Evolutionary conservation across 2,329 filamentous ascomycete genomes (phyloP).

Genomic region (Pseudophaeomoniella oleicola): DNA sequence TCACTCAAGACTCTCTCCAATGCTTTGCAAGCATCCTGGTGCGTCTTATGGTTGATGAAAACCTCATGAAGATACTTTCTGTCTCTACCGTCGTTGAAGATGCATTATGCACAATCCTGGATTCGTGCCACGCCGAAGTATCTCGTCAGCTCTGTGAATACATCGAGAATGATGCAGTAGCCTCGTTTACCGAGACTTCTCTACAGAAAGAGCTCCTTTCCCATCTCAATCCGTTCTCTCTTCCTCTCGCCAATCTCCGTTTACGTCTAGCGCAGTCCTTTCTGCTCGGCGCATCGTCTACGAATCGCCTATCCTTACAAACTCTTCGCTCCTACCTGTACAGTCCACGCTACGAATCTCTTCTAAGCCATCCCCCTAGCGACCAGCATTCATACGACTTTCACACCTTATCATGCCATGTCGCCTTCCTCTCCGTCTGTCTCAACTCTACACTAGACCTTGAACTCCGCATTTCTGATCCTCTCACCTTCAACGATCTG

Average conservation of each 20-base stretch:
- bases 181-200: constrained; percentile 18
- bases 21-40: neutral
- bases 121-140: neutral
- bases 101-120: neutral
- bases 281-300: constrained; percentile 18
- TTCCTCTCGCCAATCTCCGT: constrained; percentile 22
- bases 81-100: neutral
- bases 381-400: neutral
- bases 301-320: constrained; percentile 6
- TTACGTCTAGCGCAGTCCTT: constrained; percentile 20
- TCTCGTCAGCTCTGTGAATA: neutral
- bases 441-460: neutral
- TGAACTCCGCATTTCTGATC: neutral
- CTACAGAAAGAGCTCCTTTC: constrained; percentile 25
- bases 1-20: neutral
- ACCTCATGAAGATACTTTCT: neutral
- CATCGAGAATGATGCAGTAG: constrained; percentile 2
- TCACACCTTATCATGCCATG: neutral
- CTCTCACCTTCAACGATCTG: constrained; percentile 50
- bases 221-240: constrained; percentile 22
- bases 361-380: neutral
- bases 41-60: neutral
- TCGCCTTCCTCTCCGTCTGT: neutral
- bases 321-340: neutral
- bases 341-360: neutral